Evolutionary conservation across 371 early-diverging fungal genomes (phyloP), one percentile per base, ranked within the genome.

Genomic region (Dichotomocladium elegans): DNA sequence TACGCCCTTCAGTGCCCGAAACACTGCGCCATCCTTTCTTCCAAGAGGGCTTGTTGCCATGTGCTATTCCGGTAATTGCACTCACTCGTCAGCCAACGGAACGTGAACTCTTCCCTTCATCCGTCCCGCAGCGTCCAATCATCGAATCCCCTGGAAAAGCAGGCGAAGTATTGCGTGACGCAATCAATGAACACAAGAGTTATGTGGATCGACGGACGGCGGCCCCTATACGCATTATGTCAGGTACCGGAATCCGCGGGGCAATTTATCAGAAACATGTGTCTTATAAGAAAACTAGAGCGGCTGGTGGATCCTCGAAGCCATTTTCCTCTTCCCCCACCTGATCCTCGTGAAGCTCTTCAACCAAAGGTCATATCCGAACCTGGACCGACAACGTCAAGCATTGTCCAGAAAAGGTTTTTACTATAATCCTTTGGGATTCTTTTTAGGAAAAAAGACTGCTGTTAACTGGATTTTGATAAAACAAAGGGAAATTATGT

Each of bases 21-120:
- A 59, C 79, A 3, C 59, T 72, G 12, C 34, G 52, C 5, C 74
- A 79, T 57, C 64, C 66, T 2, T 82, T 82, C 46, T 74, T 82
- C 55, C 53, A 63, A 8, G 45, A 59, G 11, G 74, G 72, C n/a
- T 53, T 53, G 6, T 58, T 70, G 15, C 82, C 82, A 8, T 41
- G 47, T 21, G 30, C 25, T 2, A 57, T 82, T 49, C 77, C 75
- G 8, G 31, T 47, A 14, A 53, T 51, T n/a, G 56, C 73, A 9
- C 49, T 72, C 24, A 22, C 50, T 7, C 19, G 51, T 6, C 29
- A 60, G 30, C 80, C 80, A 4, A 62, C 58, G 10, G 34, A 51
- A 2, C 31, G 44, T 46, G 60, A 60, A 19, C 19, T 60, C 15
- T 60, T 41, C 34, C 29, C 50, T 29, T 45, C 48, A 22, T 40